These are phyloP conservation scores for Lactarius tabidus DNA, from an alignment of 768 basidiomycete species.

Conservation along the genomic window DNA sequence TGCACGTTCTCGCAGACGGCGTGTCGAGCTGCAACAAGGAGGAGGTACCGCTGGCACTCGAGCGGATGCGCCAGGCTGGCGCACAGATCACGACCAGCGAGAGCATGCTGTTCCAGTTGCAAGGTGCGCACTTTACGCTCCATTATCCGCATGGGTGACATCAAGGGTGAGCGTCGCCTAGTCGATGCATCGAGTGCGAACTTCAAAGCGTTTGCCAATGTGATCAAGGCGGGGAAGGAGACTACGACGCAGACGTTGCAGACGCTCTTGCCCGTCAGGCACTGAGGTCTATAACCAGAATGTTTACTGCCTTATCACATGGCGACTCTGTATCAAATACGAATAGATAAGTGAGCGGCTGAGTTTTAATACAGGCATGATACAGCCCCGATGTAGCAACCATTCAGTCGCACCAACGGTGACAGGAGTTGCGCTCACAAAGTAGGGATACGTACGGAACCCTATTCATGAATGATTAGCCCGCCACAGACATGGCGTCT, in stretches of 20 bases:
- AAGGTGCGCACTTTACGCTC: slow-evolving; percentile 42
- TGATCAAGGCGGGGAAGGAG: slow-evolving; percentile 77
- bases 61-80: slow-evolving; percentile 65
- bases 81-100: slow-evolving; percentile 79
- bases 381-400: too few species aligned
- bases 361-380: not conserved
- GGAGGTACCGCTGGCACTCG: slow-evolving; percentile 74
- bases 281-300: not conserved
- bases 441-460: not conserved
- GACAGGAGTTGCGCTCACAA: not conserved
- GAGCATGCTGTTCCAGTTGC: slow-evolving; percentile 71
- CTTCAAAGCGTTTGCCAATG: slow-evolving; percentile 68
- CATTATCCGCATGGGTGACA: slow-evolving; percentile 22
- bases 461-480: too few species aligned
- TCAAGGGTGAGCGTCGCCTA: slow-evolving; percentile 27
- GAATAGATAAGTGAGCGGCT: not conserved
- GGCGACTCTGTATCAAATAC: not conserved
- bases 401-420: not conserved
- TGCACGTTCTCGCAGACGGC: slow-evolving; percentile 78
- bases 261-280: slow-evolving; percentile 30
- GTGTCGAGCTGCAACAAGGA: slow-evolving; percentile 78
- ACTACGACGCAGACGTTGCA: slow-evolving; percentile 43
- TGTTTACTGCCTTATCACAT: not conserved
- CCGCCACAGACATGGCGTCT: too few species aligned
- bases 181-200: slow-evolving; percentile 56